phyloP scores from a whole-genome alignment of 2,329 filamentous ascomycete genomes.

The Pseudogymnoascus sp. region DNA sequence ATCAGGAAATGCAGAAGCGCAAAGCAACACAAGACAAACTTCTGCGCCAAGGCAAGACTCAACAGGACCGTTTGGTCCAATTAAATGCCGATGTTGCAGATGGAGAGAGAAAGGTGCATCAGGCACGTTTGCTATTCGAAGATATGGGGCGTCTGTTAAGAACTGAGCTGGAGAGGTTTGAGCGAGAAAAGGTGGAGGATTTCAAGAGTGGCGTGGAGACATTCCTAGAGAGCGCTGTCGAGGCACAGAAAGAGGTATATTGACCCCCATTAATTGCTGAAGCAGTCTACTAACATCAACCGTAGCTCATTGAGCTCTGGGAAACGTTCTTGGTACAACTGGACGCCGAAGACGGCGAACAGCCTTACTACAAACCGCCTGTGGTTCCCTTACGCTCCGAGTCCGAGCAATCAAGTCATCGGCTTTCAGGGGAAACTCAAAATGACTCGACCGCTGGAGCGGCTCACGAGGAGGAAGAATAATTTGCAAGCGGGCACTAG shows the following conservation, averaged over 20 bases:
- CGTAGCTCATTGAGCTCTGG: constrained; percentile 75
- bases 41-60: constrained; percentile 86
- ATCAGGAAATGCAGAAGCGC: constrained; percentile 84
- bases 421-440: constrained; percentile 23
- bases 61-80: constrained; percentile 91
- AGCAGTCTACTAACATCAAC: constrained; percentile 13
- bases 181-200: constrained; percentile 96
- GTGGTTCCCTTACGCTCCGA: constrained; percentile 48
- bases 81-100: constrained; percentile 90
- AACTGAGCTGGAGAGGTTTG: constrained; percentile 84
- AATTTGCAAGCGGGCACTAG: constrained; percentile 4
- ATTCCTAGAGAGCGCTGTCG: constrained; percentile 91
- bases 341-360: constrained; percentile 83
- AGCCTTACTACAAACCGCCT: constrained; percentile 57
- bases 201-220: constrained; percentile 98
- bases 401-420: constrained; percentile 52
- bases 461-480: constrained; percentile 19
- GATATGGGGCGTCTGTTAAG: constrained; percentile 96
- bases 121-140: constrained; percentile 83
- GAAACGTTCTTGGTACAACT: constrained; percentile 96
- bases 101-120: constrained; percentile 86
- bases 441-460: constrained; percentile 17
- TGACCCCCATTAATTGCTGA: neutral
- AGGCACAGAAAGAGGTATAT: constrained; percentile 94
- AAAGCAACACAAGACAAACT: constrained; percentile 87